Evolutionary conservation across 768 basidiomycete genomes (phyloP), one percentile per base, ranked within the genome.

Genomic region (Russula sp.): DNA sequence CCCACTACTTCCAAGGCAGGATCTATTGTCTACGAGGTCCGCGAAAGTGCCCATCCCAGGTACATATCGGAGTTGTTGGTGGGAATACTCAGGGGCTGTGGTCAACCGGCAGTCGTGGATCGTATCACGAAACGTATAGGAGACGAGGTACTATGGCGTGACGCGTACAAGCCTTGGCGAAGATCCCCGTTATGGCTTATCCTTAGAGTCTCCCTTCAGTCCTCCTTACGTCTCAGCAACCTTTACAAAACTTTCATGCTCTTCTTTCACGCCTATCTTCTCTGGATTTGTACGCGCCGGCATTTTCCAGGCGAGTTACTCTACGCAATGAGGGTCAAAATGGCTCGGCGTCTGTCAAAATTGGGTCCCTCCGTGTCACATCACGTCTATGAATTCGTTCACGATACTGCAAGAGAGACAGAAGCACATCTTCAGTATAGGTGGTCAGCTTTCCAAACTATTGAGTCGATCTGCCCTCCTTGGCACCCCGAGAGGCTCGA

Each of bases 171-270:
- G 58, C 83, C 73, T 14, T 84, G 82, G 82, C 71, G 83, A 32
- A 74, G 82, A 27, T 80, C 80, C 6, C 71, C 80, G 0, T 71
- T 81, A 11, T 84, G 82, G 82, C 76, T 82, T 4, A 68, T 80
- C 13, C 69, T 81, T 39, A 78, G 82, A 8, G 78, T 84, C 4
- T 73, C 74, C 1, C 64, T 78, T 16, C 77, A 78, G 49, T 75
- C 73, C 1, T 62, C 77, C 31, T 34, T 58, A 34, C 40, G 22
- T 27, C 9, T 27, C 37, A 52, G 5, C 31, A 57, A 59, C 13
- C 67, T 70, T 0, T 84, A 84, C 71, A 84, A 84, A 58, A 10
- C 27, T 27, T 27, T 27, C 27, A 27, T 27, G 27, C 27, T 27
- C 27, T 27, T 27, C 27, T 27, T 27, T 55, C 64, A 65, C 11